Conservation (phyloP, 2,329 filamentous ascomycete genomes). For the Fusarium algeriense region DNA sequence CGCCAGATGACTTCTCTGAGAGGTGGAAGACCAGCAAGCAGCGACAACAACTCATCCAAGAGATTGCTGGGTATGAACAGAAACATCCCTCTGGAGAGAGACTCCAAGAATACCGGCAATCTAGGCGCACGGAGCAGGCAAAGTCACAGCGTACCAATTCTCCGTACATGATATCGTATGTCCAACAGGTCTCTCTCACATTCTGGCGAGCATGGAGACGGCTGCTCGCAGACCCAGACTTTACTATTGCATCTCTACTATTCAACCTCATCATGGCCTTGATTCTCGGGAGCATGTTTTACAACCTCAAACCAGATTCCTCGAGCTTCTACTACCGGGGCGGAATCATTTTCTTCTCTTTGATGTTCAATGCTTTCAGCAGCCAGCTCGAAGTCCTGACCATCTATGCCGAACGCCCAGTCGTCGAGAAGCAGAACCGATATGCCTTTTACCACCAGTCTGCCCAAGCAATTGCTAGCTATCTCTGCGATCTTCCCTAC, state of each 20-base stretch:
- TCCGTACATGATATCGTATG: constrained; percentile 61
- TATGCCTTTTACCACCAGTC: constrained; percentile 53
- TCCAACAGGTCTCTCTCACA: constrained; percentile 58
- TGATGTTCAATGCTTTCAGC: constrained; percentile 63
- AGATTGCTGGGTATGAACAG: constrained; percentile 46
- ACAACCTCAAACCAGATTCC: constrained; percentile 56
- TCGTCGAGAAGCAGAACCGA: constrained; percentile 52
- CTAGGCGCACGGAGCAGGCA: constrained; percentile 37
- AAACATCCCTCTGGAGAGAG: constrained; percentile 32
- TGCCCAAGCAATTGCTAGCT: constrained; percentile 45
- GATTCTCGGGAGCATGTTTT: constrained; percentile 66
- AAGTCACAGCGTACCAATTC: constrained; percentile 57
- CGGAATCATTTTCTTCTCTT: constrained; percentile 62
- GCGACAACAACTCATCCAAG: constrained; percentile 44
- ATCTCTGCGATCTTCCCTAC: constrained; percentile 54
- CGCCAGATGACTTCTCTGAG: constrained; percentile 53
- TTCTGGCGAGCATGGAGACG: constrained; percentile 55
- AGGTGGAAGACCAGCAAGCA: constrained; percentile 47
- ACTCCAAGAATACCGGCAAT: constrained; percentile 30
- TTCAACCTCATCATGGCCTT: constrained; percentile 62
- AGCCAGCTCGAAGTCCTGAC: constrained; percentile 50
- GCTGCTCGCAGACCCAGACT: constrained; percentile 55
- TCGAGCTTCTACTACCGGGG: constrained; percentile 60
- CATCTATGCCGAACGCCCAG: constrained; percentile 48
- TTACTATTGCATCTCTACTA: constrained; percentile 55